A percentile compares a stretch with the other conserved stretches of the same genome.
Conservation (phyloP, 345 rosid species). For the Hibiscus trionum region DNA sequence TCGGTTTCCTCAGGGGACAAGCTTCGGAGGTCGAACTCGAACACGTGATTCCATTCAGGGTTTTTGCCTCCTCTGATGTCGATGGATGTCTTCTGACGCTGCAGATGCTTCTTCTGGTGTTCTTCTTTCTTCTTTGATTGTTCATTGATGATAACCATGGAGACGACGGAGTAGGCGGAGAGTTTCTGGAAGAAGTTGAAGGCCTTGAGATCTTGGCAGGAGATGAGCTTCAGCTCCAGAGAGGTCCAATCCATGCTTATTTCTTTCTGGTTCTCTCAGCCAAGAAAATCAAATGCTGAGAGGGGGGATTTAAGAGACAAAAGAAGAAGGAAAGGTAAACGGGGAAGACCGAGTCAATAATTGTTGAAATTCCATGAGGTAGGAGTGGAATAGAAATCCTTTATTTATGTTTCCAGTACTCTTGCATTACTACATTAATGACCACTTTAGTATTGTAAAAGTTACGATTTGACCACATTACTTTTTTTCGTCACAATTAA, state of each 20-base stretch:
- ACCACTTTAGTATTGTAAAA: too few species aligned
- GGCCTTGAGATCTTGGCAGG: constrained; percentile 35
- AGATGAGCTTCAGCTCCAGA: constrained; percentile 29
- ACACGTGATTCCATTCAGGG: constrained; percentile 41
- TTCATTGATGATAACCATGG: constrained; percentile 16
- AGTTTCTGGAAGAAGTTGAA: constrained; percentile 44
- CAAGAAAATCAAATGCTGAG: too few species aligned
- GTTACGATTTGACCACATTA: too few species aligned
- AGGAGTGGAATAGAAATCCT: too few species aligned
- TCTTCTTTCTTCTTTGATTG: constrained; percentile 12
- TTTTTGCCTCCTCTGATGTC: constrained; percentile 24
- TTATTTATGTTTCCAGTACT: too few species aligned
- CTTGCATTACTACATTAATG: too few species aligned
- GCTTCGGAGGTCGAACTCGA: constrained; percentile 29
- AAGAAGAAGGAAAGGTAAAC: background rate
- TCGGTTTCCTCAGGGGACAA: background rate
- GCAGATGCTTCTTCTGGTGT: constrained; percentile 11
- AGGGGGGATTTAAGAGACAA: background rate
- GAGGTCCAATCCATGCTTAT: constrained; percentile 19
- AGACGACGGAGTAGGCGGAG: constrained; percentile 28
- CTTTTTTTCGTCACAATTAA: too few species aligned
- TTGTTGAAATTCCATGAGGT: too few species aligned
- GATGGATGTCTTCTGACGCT: constrained; percentile 23
- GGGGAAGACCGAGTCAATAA: background rate
- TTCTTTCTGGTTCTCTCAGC: too few species aligned